These are phyloP conservation scores for Capsicum rhomboideum DNA, from an alignment of 257 asterid genomes.

Conservation along the genomic window DNA sequence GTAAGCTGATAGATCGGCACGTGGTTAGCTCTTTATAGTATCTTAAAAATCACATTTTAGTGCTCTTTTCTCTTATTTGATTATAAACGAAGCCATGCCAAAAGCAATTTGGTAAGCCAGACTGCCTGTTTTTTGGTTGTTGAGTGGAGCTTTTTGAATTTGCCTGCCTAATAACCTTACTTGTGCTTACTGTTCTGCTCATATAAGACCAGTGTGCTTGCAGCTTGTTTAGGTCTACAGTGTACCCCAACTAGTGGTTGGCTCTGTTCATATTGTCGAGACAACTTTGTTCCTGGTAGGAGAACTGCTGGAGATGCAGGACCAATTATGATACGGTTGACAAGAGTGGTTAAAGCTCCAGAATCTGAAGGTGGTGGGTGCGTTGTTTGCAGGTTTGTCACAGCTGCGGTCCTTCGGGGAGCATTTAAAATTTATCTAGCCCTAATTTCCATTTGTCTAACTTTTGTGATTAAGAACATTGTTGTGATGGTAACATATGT, in stretches of 20 bases:
- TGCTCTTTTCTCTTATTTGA: not conserved
- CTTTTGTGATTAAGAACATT: not conserved
- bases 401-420: not conserved
- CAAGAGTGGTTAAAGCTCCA: constrained; percentile 83
- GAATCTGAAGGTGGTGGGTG: constrained; percentile 91
- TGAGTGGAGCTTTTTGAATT: not conserved
- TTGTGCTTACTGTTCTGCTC: not conserved
- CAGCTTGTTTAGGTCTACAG: constrained; percentile 82
- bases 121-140: not conserved
- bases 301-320: constrained; percentile 52
- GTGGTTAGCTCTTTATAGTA: not conserved
- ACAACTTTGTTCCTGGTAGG: constrained; percentile 55
- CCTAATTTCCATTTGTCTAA: not conserved
- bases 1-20: not conserved
- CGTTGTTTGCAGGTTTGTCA: constrained; percentile 85
- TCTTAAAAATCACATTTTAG: not conserved
- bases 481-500: not conserved
- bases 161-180: not conserved
- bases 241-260: constrained; percentile 50
- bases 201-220: constrained; percentile 15
- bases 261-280: constrained; percentile 77
- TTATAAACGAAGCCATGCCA: not conserved
- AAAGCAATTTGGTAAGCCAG: not conserved
- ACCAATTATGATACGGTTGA: constrained; percentile 60
- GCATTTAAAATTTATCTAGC: not conserved